phyloP scores from a whole-genome alignment of 2,329 filamentous ascomycete genomes.

The Hypocrella siamensis region DNA sequence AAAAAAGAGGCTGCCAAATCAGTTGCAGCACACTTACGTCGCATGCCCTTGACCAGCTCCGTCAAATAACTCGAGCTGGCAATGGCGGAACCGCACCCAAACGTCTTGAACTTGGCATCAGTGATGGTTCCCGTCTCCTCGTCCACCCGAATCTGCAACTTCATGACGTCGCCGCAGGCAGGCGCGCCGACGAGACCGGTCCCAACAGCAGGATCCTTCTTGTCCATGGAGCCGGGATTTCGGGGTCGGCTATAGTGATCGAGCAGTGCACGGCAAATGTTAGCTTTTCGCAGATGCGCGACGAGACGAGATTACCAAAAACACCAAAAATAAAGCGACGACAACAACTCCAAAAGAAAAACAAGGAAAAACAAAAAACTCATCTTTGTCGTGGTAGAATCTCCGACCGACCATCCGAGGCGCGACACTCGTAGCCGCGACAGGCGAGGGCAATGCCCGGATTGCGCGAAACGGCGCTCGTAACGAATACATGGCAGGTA shows the following conservation, averaged over 20 bases:
- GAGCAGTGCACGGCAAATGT: slow-evolving; percentile 13
- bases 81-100: slow-evolving; percentile 88
- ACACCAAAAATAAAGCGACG: too few relatives aligned
- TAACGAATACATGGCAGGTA: not conserved
- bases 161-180: slow-evolving; percentile 85
- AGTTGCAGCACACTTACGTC: slow-evolving; percentile 8
- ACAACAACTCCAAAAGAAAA: too few relatives aligned
- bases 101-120: slow-evolving; percentile 97
- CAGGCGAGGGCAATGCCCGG: not conserved
- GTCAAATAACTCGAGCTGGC: slow-evolving; percentile 81
- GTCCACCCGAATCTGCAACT: slow-evolving; percentile 67
- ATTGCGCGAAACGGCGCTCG: not conserved
- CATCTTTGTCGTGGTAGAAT: not conserved
- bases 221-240: slow-evolving; percentile 44
- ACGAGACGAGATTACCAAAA: too few relatives aligned
- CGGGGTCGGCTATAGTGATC: slow-evolving; percentile 37
- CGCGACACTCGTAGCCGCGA: not conserved
- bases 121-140: slow-evolving; percentile 74
- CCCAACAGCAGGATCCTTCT: slow-evolving; percentile 69
- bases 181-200: slow-evolving; percentile 84
- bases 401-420: not conserved
- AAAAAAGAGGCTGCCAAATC: not conserved
- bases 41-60: slow-evolving; percentile 91
- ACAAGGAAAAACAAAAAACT: too few relatives aligned
- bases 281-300: too few relatives aligned